Evolutionary conservation across 2,329 filamentous ascomycete species (phyloP).

Genomic region (Pyrenophora seminiperda): DNA sequence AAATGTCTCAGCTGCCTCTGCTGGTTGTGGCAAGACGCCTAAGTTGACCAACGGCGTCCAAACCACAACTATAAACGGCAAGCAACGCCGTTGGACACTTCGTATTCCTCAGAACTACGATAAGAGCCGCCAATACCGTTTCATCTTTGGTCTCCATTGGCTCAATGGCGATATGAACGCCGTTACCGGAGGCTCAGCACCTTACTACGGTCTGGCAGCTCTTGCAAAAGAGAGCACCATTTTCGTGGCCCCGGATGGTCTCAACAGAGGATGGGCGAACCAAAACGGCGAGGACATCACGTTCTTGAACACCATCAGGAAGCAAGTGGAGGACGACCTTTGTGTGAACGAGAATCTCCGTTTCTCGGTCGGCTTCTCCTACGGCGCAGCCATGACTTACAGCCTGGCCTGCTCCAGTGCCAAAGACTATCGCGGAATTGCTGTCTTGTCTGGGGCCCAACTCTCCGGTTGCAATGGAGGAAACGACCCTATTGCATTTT

Average conservation of each 20-base stretch:
- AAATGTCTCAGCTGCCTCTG: slow-evolving; percentile 8
- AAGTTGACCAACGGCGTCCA: slow-evolving; percentile 15
- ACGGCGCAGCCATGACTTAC: slow-evolving; percentile 53
- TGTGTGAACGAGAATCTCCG: slow-evolving; percentile 52
- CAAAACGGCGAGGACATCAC: slow-evolving; percentile 50
- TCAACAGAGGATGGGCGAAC: slow-evolving; percentile 52
- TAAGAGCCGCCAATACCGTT: slow-evolving; percentile 45
- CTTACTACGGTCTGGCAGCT: slow-evolving; percentile 51
- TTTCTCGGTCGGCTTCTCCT: slow-evolving; percentile 55
- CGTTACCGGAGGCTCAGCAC: slow-evolving; percentile 36
- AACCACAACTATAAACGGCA: slow-evolving; percentile 29
- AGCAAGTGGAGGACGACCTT: slow-evolving; percentile 47
- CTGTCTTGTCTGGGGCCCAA: slow-evolving; percentile 28
- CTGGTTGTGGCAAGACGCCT: slow-evolving; percentile 25
- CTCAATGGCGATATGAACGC: slow-evolving; percentile 48
- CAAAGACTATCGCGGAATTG: slow-evolving; percentile 49
- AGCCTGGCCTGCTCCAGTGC: slow-evolving; percentile 52
- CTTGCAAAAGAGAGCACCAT: slow-evolving; percentile 49
- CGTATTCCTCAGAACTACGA: slow-evolving; percentile 50
- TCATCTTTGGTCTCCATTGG: slow-evolving; percentile 54
- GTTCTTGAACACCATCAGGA: slow-evolving; percentile 50
- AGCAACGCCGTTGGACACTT: slow-evolving; percentile 22
- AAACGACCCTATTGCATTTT: slow-evolving; percentile 49
- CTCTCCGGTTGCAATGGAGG: slow-evolving; percentile 40
- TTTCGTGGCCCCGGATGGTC: slow-evolving; percentile 53